These are phyloP conservation scores for Colletotrichum paranaense DNA, from an alignment of 2,329 filamentous ascomycete genomes.

Conservation along the genomic window DNA sequence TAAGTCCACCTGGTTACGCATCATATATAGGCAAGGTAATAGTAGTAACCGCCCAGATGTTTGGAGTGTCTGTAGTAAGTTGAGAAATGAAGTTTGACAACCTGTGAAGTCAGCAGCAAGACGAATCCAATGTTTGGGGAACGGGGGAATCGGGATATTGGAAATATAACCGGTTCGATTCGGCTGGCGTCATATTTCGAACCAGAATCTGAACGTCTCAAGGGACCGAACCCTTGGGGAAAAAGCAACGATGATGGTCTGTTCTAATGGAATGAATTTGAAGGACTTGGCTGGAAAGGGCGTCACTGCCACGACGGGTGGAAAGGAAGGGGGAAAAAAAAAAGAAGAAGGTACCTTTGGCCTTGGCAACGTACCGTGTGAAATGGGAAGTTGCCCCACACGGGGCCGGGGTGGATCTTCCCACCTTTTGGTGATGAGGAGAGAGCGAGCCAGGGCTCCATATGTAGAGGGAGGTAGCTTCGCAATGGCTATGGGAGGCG, in stretches of 20 bases:
- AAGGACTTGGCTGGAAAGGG: background rate
- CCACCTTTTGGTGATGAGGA: background rate
- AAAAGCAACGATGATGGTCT: background rate
- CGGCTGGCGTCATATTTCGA: background rate
- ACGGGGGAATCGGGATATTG: too few relatives aligned
- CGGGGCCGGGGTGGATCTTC: background rate
- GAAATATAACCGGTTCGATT: too few relatives aligned
- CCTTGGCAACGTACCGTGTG: background rate
- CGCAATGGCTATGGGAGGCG: background rate
- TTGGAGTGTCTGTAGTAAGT: background rate
- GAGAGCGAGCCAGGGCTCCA: background rate
- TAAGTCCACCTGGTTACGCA: background rate
- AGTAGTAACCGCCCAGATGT: background rate
- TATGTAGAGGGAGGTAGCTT: constrained; percentile 13
- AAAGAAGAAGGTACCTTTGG: background rate
- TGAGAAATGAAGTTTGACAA: background rate
- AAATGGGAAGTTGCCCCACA: background rate
- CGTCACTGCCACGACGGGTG: too few relatives aligned
- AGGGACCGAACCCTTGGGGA: background rate
- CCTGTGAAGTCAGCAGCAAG: background rate
- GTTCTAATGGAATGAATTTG: background rate
- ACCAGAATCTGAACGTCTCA: background rate
- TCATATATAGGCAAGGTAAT: background rate
- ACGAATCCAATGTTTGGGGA: background rate
- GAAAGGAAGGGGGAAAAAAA: background rate